Base-by-base conservation (phyloP, 345 rosid species). In the Melastoma malabathricum region DNA sequence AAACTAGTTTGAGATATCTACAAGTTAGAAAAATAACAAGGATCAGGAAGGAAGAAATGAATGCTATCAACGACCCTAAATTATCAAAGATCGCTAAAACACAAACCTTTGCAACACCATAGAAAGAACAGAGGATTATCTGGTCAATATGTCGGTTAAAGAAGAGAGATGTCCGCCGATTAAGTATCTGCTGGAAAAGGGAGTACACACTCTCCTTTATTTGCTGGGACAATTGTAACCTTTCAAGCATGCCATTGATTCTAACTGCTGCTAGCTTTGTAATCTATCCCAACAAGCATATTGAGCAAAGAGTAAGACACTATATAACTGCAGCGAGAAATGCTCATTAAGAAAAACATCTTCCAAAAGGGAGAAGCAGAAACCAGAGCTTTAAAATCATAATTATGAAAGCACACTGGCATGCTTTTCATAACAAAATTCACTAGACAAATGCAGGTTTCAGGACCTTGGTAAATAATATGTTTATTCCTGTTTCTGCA, bases 401-500 rank as follows among this genome's bases (percentile, higher is more conserved):
- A 34, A 8, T 34, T 34, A 34, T 34, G 12, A 34, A 34, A 34
- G 41, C 12, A 34, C 41, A 34, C 12, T 7, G 9, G 41, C 41
- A 34, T 9, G 41, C 9, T 8, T 34, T 34, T 34, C 12, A 34
- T 9, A 34, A 34, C 12, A 9, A 7, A 34, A 34, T 9, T 34
- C 41, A 34, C 10, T 34, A 34, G 41, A 34, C 41, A 6, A 34
- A 9, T 34, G 10, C 41, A 8, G 12, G 41, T 25, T 44, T 34
- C 52, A 57, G 43, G 63, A 87, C 98, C 93, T 87, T 92, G 62
- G 81, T 59, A 65, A 87, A 87, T 72, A 87, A 87, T 54, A 92
- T 74, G 68, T 63, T 81, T 63, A 87, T 82, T 48, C 84, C 96
- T 39, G 96, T 87, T 75, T 92, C 98, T 18, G 96, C 98, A 61